Percentiles rank a stretch among this genome's conserved stretches.
phyloP scores from a whole-genome alignment of 176 grass and related monocot species.

The Phyllostachys edulis region DNA sequence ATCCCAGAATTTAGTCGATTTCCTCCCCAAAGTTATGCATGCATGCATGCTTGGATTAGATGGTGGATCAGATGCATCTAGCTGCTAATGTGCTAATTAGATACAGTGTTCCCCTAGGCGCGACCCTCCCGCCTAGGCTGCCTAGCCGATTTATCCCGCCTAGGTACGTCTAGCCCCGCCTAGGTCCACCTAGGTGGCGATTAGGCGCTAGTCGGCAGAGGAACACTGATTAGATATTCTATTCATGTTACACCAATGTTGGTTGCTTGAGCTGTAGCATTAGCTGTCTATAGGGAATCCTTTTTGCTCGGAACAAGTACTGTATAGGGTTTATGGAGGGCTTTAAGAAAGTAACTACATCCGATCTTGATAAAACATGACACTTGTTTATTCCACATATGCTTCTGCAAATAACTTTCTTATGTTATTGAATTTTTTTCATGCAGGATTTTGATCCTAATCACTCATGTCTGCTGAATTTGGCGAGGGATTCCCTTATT shows the following conservation, averaged over 20 bases:
- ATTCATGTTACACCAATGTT: background rate
- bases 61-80: background rate
- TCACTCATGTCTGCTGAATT: constrained; percentile 65
- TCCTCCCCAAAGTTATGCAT: background rate
- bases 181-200: too few relatives aligned
- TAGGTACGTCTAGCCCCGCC: too few relatives aligned
- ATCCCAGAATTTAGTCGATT: background rate
- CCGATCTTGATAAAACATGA: background rate
- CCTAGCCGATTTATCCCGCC: too few relatives aligned
- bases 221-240: too few relatives aligned
- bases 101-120: too few relatives aligned
- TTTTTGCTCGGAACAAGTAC: background rate
- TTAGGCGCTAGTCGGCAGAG: too few relatives aligned
- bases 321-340: background rate
- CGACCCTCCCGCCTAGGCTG: too few relatives aligned
- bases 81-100: background rate
- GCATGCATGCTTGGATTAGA: background rate
- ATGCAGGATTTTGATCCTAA: constrained; percentile 43
- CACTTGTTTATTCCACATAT: background rate
- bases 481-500: constrained; percentile 50
- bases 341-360: background rate
- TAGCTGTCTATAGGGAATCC: background rate
- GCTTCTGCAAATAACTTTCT: too few relatives aligned
- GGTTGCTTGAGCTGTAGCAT: background rate
- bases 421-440: background rate